phyloP scores from a whole-genome alignment of 345 rosid genomes.

The Hypericum androsaemum region DNA sequence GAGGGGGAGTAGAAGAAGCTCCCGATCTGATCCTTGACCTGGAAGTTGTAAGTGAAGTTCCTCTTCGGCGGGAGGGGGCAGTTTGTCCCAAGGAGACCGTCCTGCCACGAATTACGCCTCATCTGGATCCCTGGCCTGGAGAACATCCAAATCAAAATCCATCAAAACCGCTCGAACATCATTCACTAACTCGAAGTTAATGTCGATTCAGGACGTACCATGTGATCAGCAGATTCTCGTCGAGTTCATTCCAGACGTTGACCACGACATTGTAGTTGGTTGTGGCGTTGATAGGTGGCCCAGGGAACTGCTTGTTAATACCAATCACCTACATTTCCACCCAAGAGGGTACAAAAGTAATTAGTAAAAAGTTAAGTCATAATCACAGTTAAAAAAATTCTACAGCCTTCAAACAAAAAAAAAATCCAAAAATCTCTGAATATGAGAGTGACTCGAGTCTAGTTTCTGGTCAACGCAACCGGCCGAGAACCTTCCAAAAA shows the following conservation, averaged over 20 bases:
- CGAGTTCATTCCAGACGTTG: conserved; percentile 57
- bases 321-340: conserved; percentile 65
- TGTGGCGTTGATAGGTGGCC: conserved; percentile 58
- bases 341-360: not conserved
- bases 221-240: conserved; percentile 67
- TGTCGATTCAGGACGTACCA: conserved; percentile 41
- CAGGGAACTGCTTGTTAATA: conserved; percentile 65
- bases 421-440: too few relatives aligned
- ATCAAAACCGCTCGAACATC: not conserved
- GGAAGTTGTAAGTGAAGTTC: conserved; percentile 81
- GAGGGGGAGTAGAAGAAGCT: conserved; percentile 85
- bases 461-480: too few relatives aligned
- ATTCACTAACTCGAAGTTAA: not conserved
- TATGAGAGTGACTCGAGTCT: too few relatives aligned
- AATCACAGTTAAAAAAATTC: not conserved
- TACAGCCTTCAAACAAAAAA: too few relatives aligned
- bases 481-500: too few relatives aligned
- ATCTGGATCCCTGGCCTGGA: conserved; percentile 80
- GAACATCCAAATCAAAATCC: conserved; percentile 2
- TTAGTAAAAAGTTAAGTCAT: not conserved
- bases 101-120: conserved; percentile 86
- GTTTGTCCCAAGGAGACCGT: conserved; percentile 81
- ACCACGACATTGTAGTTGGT: conserved; percentile 67
- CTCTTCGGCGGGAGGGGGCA: conserved; percentile 62
- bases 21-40: conserved; percentile 92